These are phyloP conservation scores for Papiliotrema laurentii DNA, from an alignment of 1,284 basidiomycete genomes.

Conservation along the genomic window DNA sequence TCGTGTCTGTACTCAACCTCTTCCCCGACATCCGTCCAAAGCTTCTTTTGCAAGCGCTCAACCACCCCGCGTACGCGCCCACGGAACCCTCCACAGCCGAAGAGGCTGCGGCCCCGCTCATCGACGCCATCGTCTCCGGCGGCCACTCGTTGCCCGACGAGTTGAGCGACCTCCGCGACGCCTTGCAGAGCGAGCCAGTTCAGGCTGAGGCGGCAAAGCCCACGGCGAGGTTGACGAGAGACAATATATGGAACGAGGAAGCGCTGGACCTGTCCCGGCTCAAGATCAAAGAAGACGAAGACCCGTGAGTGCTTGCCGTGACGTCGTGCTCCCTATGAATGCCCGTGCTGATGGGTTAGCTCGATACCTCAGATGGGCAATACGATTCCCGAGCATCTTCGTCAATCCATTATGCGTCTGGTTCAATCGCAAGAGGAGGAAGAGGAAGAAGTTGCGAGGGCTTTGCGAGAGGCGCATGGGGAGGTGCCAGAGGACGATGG, in stretches of 20 bases:
- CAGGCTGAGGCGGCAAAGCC: neutral
- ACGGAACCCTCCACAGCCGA: conserved; percentile 20
- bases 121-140: conserved; percentile 39
- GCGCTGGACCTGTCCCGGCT: conserved; percentile 62
- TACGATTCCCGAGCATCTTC: conserved; percentile 66
- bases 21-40: conserved; percentile 40
- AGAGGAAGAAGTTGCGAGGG: conserved; percentile 59
- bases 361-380: conserved; percentile 54
- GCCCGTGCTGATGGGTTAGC: conserved; percentile 18
- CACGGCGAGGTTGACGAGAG: conserved; percentile 53
- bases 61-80: conserved; percentile 32
- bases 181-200: conserved; percentile 3
- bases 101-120: conserved; percentile 34
- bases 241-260: conserved; percentile 61
- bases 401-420: conserved; percentile 69
- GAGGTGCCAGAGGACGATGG: conserved; percentile 26
- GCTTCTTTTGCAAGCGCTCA: conserved; percentile 39
- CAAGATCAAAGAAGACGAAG: conserved; percentile 56
- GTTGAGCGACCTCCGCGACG: conserved; percentile 27
- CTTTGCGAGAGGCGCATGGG: conserved; percentile 36
- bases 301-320: conserved; percentile 12
- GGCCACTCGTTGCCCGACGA: conserved; percentile 34
- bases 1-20: conserved; percentile 24
- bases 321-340: neutral
- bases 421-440: conserved; percentile 64